A percentile compares a stretch with the other conserved stretches of the same genome.
Evolutionary conservation across 2,329 filamentous ascomycete genomes (phyloP).

Genomic region (Alternaria ventricosa): DNA sequence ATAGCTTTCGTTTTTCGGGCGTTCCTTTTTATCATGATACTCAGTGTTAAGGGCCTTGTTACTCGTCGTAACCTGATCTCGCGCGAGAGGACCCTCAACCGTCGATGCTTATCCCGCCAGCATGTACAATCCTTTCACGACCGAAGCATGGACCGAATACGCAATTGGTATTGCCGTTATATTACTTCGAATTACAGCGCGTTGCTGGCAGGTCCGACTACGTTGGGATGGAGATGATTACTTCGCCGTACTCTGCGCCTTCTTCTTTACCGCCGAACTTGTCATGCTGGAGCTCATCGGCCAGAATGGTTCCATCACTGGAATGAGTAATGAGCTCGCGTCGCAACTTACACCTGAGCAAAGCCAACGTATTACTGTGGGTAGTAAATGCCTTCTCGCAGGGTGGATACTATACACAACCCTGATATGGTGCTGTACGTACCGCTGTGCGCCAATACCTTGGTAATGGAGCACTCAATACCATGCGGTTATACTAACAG

Average conservation of each 20-base stretch:
- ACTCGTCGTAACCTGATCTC: background rate
- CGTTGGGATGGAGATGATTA: slow-evolving; percentile 21
- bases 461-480: background rate
- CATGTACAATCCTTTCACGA: slow-evolving; percentile 12
- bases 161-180: slow-evolving; percentile 13
- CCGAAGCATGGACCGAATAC: slow-evolving; percentile 17
- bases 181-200: slow-evolving; percentile 6
- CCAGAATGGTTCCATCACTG: slow-evolving; percentile 11
- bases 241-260: slow-evolving; percentile 6
- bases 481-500: background rate
- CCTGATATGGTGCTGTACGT: slow-evolving; percentile 18
- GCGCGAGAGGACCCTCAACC: background rate
- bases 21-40: background rate
- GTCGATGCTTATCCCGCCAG: background rate
- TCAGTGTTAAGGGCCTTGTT: background rate
- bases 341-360: slow-evolving; percentile 8
- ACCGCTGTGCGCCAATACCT: background rate
- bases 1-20: background rate
- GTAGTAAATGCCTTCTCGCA: slow-evolving; percentile 15
- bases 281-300: slow-evolving; percentile 16
- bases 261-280: slow-evolving; percentile 16
- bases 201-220: slow-evolving; percentile 6
- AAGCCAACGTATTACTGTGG: slow-evolving; percentile 5
- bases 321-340: slow-evolving; percentile 12
- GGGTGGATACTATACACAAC: slow-evolving; percentile 16